These are phyloP conservation scores for Suillus hirtellus DNA, from an alignment of 768 basidiomycete species.

Conservation along the genomic window DNA sequence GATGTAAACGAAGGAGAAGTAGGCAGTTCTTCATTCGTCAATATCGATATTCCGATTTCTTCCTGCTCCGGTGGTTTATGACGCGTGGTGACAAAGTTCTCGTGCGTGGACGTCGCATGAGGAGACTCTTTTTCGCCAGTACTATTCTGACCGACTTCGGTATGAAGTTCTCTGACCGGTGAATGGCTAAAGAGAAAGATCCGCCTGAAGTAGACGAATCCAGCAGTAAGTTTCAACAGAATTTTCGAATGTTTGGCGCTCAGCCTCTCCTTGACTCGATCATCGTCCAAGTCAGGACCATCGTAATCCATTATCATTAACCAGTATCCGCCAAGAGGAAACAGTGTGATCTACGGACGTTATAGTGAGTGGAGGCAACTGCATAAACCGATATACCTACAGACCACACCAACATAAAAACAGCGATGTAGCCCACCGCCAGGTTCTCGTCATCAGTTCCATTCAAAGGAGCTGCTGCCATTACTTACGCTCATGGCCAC, in stretches of 20 bases:
- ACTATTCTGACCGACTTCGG: neutral
- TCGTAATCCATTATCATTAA: slow-evolving; percentile 62
- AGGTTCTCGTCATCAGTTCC: slow-evolving; percentile 56
- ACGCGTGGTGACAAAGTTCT: neutral
- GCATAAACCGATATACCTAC: slow-evolving; percentile 34
- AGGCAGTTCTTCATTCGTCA: neutral
- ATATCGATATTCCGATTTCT: neutral
- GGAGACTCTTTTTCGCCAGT: neutral
- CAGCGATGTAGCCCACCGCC: slow-evolving; percentile 66
- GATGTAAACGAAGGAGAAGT: neutral
- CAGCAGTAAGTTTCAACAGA: slow-evolving; percentile 8
- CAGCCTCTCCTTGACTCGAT: slow-evolving; percentile 52
- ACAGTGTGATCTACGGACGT: slow-evolving; percentile 53
- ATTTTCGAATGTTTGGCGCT: slow-evolving; percentile 34
- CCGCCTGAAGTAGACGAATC: slow-evolving; percentile 15
- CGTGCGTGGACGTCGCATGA: neutral
- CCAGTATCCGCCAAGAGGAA: slow-evolving; percentile 59
- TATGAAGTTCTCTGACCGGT: neutral
- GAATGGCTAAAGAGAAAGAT: neutral
- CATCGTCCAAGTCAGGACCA: slow-evolving; percentile 61
- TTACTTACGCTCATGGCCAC: slow-evolving; percentile 68
- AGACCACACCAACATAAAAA: slow-evolving; percentile 59
- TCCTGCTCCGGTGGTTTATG: neutral
- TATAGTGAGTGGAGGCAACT: neutral
- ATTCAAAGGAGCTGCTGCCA: slow-evolving; percentile 61